Evolutionary conservation across 495 filamentous ascomycete genomes (phyloP).

Genomic region (Penicillium riverlandense): DNA sequence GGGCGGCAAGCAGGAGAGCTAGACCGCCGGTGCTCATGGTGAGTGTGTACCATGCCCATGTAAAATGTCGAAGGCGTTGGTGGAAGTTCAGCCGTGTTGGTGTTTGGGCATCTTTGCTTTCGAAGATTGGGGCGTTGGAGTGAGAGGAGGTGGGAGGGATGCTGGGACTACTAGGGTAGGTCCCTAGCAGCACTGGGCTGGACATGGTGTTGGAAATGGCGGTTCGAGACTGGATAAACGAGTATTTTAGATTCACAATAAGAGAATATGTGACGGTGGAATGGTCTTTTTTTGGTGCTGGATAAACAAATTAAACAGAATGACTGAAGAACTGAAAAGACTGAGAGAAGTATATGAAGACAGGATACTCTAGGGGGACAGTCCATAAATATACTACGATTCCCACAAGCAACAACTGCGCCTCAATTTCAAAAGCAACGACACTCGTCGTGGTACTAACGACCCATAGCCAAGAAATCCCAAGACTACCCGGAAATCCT

Average conservation of each 20-base stretch:
- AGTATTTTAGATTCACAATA: too few relatives aligned
- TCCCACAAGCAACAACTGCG: too few relatives aligned
- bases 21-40: conserved; percentile 63
- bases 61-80: conserved; percentile 56
- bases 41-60: conserved; percentile 67
- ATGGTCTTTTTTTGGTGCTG: too few relatives aligned
- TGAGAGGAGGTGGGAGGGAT: conserved; percentile 16
- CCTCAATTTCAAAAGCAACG: not conserved
- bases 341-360: not conserved
- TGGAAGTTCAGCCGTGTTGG: conserved; percentile 16
- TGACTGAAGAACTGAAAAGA: too few relatives aligned
- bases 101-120: conserved; percentile 14
- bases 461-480: conserved; percentile 5
- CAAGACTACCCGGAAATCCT: conserved; percentile 6
- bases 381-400: too few relatives aligned
- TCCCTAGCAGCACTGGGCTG: conserved; percentile 9
- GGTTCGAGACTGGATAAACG: too few relatives aligned
- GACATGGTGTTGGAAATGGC: conserved; percentile 2
- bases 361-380: not conserved
- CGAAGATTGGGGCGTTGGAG: conserved; percentile 19
- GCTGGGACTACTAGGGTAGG: conserved; percentile 7
- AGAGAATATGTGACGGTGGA: too few relatives aligned
- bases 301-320: too few relatives aligned
- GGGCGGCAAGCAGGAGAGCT: conserved; percentile 50
- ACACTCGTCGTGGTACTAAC: not conserved